A percentile compares a stretch with the other conserved stretches of the same genome.
Conservation (phyloP, 208 protist species). For the Novymonas esmeraldas region DNA sequence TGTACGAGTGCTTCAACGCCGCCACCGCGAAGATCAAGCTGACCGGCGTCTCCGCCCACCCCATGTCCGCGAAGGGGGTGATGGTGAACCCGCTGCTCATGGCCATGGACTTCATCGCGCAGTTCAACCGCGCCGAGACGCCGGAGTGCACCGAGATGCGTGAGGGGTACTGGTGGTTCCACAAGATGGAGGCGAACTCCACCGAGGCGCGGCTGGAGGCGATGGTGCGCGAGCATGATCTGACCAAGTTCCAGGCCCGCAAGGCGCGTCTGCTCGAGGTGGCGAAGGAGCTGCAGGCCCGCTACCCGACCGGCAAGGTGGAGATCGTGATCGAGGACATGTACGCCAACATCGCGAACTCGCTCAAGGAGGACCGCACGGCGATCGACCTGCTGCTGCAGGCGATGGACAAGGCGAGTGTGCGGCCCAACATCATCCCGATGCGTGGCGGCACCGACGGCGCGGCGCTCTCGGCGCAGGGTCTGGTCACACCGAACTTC, state of each 20-base stretch:
- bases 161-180: constrained; percentile 86
- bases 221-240: constrained; percentile 81
- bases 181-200: constrained; percentile 59
- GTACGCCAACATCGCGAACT: constrained; percentile 82
- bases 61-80: constrained; percentile 88
- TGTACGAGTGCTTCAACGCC: constrained; percentile 88
- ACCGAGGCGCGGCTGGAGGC: constrained; percentile 49
- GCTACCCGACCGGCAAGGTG: constrained; percentile 73
- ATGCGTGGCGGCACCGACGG: constrained; percentile 90
- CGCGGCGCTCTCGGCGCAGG: constrained; percentile 69
- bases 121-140: constrained; percentile 71
- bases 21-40: constrained; percentile 61
- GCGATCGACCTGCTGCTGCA: constrained; percentile 78
- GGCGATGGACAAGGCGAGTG: constrained; percentile 51
- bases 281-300: constrained; percentile 45
- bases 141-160: constrained; percentile 79
- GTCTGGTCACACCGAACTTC: constrained; percentile 81
- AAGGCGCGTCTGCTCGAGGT: constrained; percentile 56
- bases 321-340: constrained; percentile 61
- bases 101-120: constrained; percentile 76
- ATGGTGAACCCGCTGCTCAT: constrained; percentile 88
- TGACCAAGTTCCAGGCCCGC: constrained; percentile 45
- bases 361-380: constrained; percentile 54
- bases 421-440: constrained; percentile 74
- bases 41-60: constrained; percentile 78